Evolutionary conservation across 1,284 basidiomycete species (phyloP).

Genomic region (Chalciporus sp.): DNA sequence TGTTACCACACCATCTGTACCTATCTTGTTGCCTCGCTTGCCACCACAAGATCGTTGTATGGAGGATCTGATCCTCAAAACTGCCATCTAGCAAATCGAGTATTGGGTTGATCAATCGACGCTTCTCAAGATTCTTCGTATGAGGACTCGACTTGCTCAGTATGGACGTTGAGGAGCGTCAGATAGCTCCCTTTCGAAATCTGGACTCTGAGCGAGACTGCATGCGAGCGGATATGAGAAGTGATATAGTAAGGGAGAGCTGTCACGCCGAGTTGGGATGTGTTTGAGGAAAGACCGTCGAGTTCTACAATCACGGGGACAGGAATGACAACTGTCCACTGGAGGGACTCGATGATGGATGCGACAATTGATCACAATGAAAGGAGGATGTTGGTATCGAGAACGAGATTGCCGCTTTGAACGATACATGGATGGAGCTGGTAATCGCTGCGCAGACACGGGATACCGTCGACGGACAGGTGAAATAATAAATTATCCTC

Average conservation of each 20-base stretch:
- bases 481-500: too few species aligned
- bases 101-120: too few species aligned
- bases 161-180: conserved; percentile 78
- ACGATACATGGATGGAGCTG: conserved; percentile 35
- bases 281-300: conserved; percentile 81
- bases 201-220: conserved; percentile 86
- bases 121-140: conserved; percentile 57
- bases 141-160: conserved; percentile 82
- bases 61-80: too few species aligned
- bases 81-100: too few species aligned
- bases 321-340: conserved; percentile 90
- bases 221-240: conserved; percentile 73
- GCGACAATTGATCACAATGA: conserved; percentile 75
- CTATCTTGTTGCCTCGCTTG: too few species aligned
- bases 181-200: conserved; percentile 96
- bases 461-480: too few species aligned
- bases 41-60: too few species aligned
- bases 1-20: too few species aligned
- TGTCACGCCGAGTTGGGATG: conserved; percentile 64
- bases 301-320: conserved; percentile 96
- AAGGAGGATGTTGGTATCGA: conserved; percentile 94
- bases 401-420: conserved; percentile 66
- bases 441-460: conserved; percentile 44
- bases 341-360: conserved; percentile 76
- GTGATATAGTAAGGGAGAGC: conserved; percentile 78